phyloP scores from a whole-genome alignment of 768 basidiomycete species.

The Calocybe gangraenosa region DNA sequence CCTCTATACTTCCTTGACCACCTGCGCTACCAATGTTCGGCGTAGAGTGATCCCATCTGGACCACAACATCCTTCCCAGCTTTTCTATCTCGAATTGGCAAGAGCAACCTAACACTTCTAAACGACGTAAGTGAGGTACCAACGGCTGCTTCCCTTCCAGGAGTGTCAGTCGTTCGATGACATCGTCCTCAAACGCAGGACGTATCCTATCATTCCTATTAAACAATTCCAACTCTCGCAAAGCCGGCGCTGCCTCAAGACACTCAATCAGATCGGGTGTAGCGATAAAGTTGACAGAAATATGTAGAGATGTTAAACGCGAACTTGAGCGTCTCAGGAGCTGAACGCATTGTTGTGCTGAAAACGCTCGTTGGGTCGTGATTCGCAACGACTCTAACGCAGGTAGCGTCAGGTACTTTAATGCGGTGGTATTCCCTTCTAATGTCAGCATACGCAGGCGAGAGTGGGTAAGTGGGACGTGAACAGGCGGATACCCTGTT shows the following conservation, averaged over 20 bases:
- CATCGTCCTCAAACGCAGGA: slow-evolving; percentile 4
- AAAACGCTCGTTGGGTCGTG: not conserved
- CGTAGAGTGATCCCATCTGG: slow-evolving; percentile 3
- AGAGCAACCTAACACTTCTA: slow-evolving; percentile 8
- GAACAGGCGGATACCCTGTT: slow-evolving; percentile 1
- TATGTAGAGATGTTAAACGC: slow-evolving; percentile 1
- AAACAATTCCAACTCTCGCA: slow-evolving; percentile 4
- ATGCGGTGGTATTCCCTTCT: not conserved
- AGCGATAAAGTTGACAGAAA: slow-evolving; percentile 7
- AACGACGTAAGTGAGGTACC: slow-evolving; percentile 2
- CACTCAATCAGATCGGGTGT: slow-evolving; percentile 4
- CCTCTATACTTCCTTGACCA: not conserved
- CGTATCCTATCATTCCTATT: slow-evolving; percentile 10
- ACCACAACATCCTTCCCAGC: slow-evolving; percentile 8
- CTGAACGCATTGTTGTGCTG: slow-evolving; percentile 1
- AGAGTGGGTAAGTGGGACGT: not conserved
- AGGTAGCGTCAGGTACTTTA: slow-evolving; percentile 7
- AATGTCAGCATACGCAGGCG: slow-evolving; percentile 1
- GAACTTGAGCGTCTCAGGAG: slow-evolving; percentile 6
- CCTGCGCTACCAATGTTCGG: too few species aligned
- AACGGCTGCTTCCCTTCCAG: not conserved
- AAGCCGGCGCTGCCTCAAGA: slow-evolving; percentile 2
- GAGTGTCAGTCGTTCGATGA: slow-evolving; percentile 2
- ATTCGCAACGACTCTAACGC: slow-evolving; percentile 8
- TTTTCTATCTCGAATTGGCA: slow-evolving; percentile 2